A percentile compares a stretch with the other conserved stretches of the same genome.
These are phyloP conservation scores for Astraeus odoratus DNA, from an alignment of 768 basidiomycete genomes.

Conservation along the genomic window DNA sequence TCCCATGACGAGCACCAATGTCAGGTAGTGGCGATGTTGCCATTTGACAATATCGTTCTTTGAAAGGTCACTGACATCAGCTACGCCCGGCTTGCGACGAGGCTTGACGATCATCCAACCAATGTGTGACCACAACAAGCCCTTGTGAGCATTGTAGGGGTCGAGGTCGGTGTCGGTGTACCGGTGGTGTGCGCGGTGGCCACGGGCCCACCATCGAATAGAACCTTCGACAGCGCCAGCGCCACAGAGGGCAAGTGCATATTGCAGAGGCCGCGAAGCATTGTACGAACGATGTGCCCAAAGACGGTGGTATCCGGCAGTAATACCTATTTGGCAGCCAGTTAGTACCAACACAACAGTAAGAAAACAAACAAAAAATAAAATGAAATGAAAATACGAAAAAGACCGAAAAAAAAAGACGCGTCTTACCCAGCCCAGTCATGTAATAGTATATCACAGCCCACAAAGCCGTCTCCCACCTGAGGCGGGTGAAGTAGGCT, in stretches of 20 bases:
- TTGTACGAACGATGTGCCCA: slow-evolving; percentile 98
- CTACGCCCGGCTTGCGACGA: slow-evolving; percentile 80
- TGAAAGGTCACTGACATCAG: slow-evolving; percentile 81
- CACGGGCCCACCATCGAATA: slow-evolving; percentile 98
- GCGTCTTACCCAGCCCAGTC: slow-evolving; percentile 69
- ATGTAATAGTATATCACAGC: slow-evolving; percentile 64
- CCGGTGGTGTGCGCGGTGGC: slow-evolving; percentile 95
- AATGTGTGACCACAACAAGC: slow-evolving; percentile 80
- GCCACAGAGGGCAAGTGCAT: slow-evolving; percentile 75
- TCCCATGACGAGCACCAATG: slow-evolving; percentile 62
- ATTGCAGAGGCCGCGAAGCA: slow-evolving; percentile 80
- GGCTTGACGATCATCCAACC: slow-evolving; percentile 95
- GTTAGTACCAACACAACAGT: no score
- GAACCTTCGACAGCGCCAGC: slow-evolving; percentile 94
- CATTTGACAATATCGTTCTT: slow-evolving; percentile 76
- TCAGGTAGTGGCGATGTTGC: slow-evolving; percentile 80
- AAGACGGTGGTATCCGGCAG: slow-evolving; percentile 92
- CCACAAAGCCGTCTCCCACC: slow-evolving; percentile 71
- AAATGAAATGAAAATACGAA: no score
- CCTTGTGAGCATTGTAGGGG: slow-evolving; percentile 90
- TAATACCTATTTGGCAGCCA: slow-evolving; percentile 51
- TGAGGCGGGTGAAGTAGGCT: slow-evolving; percentile 53
- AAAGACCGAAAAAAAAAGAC: slow-evolving; percentile 29
- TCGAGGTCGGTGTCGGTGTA: slow-evolving; percentile 97
- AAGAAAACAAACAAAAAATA: no score